These are phyloP conservation scores for Clausena lansium DNA, from an alignment of 345 rosid genomes.

Conservation along the genomic window DNA sequence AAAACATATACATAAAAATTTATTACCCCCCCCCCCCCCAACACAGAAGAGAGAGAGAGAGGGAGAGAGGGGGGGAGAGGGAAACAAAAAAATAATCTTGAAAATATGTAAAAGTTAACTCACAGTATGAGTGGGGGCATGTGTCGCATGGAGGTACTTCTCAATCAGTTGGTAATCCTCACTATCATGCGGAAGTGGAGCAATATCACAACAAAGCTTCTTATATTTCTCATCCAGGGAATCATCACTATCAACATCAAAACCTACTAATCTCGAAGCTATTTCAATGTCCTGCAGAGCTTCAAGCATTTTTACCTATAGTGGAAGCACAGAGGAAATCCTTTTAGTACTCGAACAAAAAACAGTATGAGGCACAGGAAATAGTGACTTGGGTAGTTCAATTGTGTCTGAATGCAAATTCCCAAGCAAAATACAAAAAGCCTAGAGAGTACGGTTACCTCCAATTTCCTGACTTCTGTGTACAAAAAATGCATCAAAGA, in stretches of 20 bases:
- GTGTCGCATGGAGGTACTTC: slow-evolving; percentile 78
- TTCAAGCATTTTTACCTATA: slow-evolving; percentile 95
- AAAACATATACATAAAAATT: background rate
- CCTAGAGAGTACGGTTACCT: background rate
- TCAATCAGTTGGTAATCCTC: slow-evolving; percentile 71
- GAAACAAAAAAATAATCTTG: too few species aligned
- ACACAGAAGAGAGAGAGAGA: background rate
- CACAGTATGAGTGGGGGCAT: slow-evolving; percentile 93
- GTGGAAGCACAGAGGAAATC: slow-evolving; percentile 24
- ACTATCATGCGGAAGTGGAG: slow-evolving; percentile 81
- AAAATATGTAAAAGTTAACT: slow-evolving; percentile 20
- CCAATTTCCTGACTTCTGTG: background rate
- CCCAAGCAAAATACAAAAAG: background rate
- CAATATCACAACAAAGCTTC: slow-evolving; percentile 64
- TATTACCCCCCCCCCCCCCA: background rate
- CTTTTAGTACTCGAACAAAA: background rate
- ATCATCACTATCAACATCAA: slow-evolving; percentile 72
- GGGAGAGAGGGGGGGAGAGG: too few species aligned
- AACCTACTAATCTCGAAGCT: slow-evolving; percentile 96
- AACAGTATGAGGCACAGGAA: background rate
- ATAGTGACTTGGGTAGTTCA: background rate
- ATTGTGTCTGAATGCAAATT: background rate
- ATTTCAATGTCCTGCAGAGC: slow-evolving; percentile 95
- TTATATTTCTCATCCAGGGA: slow-evolving; percentile 81
- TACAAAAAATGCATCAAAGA: background rate